Conservation (phyloP, 768 basidiomycete species). For the Boletus reticuloceps region DNA sequence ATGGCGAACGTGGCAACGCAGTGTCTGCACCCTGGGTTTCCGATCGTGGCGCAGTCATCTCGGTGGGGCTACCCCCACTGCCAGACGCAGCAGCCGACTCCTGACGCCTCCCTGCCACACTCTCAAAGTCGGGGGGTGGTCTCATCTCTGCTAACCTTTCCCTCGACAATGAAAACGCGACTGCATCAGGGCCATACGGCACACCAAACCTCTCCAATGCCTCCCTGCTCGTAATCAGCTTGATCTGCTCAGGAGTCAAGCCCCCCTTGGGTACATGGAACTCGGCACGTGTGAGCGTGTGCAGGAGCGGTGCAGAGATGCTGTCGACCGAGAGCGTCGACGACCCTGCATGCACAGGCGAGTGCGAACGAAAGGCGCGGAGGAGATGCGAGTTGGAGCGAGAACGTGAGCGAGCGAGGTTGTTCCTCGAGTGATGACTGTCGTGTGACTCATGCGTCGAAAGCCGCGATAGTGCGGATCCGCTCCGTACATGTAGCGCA, state of each 20-base stretch:
- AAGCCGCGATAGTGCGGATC: slow-evolving; percentile 20
- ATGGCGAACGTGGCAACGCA: neutral
- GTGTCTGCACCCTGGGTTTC: neutral
- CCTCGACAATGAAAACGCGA: slow-evolving; percentile 49
- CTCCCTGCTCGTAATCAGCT: slow-evolving; percentile 67
- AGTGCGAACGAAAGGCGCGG: slow-evolving; percentile 43
- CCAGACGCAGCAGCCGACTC: neutral
- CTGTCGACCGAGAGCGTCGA: slow-evolving; percentile 69
- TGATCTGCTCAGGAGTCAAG: slow-evolving; percentile 52
- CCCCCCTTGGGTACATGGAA: slow-evolving; percentile 57
- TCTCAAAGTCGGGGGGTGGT: slow-evolving; percentile 56
- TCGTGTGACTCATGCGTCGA: slow-evolving; percentile 24
- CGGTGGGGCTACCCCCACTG: neutral
- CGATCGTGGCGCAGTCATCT: neutral
- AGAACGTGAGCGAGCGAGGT: slow-evolving; percentile 36
- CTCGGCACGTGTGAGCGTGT: slow-evolving; percentile 69
- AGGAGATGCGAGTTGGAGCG: slow-evolving; percentile 33
- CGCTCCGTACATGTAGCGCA: slow-evolving; percentile 7
- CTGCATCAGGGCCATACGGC: slow-evolving; percentile 74
- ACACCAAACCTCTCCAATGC: slow-evolving; percentile 66
- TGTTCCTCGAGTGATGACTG: slow-evolving; percentile 20
- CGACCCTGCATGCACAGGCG: slow-evolving; percentile 46
- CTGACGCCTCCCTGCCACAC: neutral
- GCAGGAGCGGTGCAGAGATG: slow-evolving; percentile 73
- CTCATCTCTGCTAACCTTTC: slow-evolving; percentile 33